These are phyloP conservation scores for Pseudogymnoascus sp. DNA, from an alignment of 2,329 filamentous ascomycete species.

Conservation along the genomic window DNA sequence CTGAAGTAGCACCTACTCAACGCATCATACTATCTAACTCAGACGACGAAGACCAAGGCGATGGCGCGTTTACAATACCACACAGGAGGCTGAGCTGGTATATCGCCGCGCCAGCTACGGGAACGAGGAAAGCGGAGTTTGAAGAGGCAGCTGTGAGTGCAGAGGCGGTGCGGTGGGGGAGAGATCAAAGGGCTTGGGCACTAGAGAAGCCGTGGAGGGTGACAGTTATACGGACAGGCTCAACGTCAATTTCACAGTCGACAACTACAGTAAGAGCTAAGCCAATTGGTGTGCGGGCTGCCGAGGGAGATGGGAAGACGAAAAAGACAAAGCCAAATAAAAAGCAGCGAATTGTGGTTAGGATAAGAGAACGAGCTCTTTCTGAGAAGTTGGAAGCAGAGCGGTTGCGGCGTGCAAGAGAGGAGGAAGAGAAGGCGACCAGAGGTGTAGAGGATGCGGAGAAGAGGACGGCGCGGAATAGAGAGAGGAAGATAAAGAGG, in stretches of 20 bases:
- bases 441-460: slow-evolving; percentile 51
- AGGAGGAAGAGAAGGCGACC: slow-evolving; percentile 32
- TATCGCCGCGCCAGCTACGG: slow-evolving; percentile 33
- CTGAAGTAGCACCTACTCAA: slow-evolving; percentile 26
- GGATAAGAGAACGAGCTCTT: slow-evolving; percentile 36
- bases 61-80: slow-evolving; percentile 34
- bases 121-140: slow-evolving; percentile 34
- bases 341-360: slow-evolving; percentile 46
- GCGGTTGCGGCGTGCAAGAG: slow-evolving; percentile 24
- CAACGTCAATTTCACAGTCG: slow-evolving; percentile 20
- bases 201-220: slow-evolving; percentile 55
- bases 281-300: slow-evolving; percentile 5
- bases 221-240: slow-evolving; percentile 32
- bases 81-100: slow-evolving; percentile 43
- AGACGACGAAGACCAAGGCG: slow-evolving; percentile 31
- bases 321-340: slow-evolving; percentile 44
- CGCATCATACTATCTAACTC: slow-evolving; percentile 44
- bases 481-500: slow-evolving; percentile 47
- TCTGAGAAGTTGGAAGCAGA: slow-evolving; percentile 32
- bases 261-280: slow-evolving; percentile 9
- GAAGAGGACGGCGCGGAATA: slow-evolving; percentile 55
- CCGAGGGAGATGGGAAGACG: slow-evolving; percentile 23
- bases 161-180: slow-evolving; percentile 41
- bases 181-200: slow-evolving; percentile 44
- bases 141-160: slow-evolving; percentile 41